Base-by-base conservation (phyloP, 2,329 filamentous ascomycete genomes). In the Diaporthe ilicicola region DNA sequence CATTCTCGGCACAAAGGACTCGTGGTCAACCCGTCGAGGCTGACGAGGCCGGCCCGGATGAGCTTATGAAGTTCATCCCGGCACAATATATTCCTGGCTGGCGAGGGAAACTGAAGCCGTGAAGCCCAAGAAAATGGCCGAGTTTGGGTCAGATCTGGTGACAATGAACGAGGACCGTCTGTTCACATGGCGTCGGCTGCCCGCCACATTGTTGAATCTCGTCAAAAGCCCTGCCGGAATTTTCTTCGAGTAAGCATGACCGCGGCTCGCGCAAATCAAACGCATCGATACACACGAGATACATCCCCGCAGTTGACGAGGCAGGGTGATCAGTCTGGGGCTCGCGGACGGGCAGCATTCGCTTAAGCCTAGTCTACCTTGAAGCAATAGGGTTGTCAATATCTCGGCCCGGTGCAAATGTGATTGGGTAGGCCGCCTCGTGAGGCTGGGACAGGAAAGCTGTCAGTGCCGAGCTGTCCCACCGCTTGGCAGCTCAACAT, bases 381-480 rank as follows among this genome's bases (percentile, higher is more conserved):
- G 13, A 50, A 50, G 59, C 59, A 37, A 48, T 34, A 37, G 1
- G 29, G 37, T 37, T 50, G 44, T 6, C 59, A 64, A 64, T 64
- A 64, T 27, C 59, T 64, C 59, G 59, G 59, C 59, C 59, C n/a
- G 44, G n/a, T 24, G 59, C 59, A 37, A n/a, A 6, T 64, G 22
- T 64, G 59, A 64, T 64, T 64, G 59, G 59, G 59, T 27, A 50
- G 29, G 22, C 17, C 29, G 44, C 3, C 44, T 29, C 1, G 19
- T 15, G 42, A 48, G 56, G 56, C 56, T 62, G 56, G 56, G 42
- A 62, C 56, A 48, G 56, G 56, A 62, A 62, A 62, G 5, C 42
- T 64, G 44, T 64, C 59, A 37, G 32, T 50, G 29, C 59, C 59
- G 59, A 50, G 15, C 15, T 64, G 59, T 64, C n/a, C 59, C 59